A percentile compares a stretch with the other conserved stretches of the same genome.
Evolutionary conservation across 371 early-diverging fungal species (phyloP).

Genomic region (Syncephalastrum monosporum): DNA sequence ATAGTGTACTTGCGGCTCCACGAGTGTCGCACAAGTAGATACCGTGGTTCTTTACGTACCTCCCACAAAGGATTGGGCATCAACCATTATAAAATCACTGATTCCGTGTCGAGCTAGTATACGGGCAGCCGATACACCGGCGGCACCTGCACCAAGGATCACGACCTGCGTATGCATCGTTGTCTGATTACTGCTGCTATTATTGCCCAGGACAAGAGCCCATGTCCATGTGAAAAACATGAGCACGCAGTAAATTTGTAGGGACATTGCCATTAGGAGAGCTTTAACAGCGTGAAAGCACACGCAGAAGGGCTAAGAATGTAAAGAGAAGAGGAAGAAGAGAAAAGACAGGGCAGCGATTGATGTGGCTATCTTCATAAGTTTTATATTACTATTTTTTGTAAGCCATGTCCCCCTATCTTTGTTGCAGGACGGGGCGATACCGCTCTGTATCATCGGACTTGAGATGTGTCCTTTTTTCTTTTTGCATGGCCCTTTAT

Average conservation of each 20-base stretch:
- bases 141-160: slow-evolving; percentile 46
- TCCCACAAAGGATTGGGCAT: slow-evolving; percentile 40
- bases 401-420: too few relatives aligned
- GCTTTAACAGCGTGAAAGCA: neutral
- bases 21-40: neutral
- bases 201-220: too few relatives aligned
- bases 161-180: slow-evolving; percentile 27
- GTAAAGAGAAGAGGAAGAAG: too few relatives aligned
- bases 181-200: neutral
- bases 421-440: too few relatives aligned
- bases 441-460: too few relatives aligned
- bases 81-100: slow-evolving; percentile 37
- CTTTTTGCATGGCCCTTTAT: too few relatives aligned
- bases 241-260: neutral
- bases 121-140: slow-evolving; percentile 43
- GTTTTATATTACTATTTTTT: too few relatives aligned
- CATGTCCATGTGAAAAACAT: too few relatives aligned
- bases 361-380: too few relatives aligned
- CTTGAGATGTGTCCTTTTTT: too few relatives aligned
- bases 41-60: slow-evolving; percentile 16
- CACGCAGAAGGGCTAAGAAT: neutral
- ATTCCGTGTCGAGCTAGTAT: slow-evolving; percentile 18
- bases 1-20: neutral
- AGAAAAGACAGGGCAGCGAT: too few relatives aligned
- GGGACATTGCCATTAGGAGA: neutral